These are phyloP conservation scores for Wickerhamiella occidentalis DNA, from an alignment of 805 yeast genomes.

Conservation along the genomic window DNA sequence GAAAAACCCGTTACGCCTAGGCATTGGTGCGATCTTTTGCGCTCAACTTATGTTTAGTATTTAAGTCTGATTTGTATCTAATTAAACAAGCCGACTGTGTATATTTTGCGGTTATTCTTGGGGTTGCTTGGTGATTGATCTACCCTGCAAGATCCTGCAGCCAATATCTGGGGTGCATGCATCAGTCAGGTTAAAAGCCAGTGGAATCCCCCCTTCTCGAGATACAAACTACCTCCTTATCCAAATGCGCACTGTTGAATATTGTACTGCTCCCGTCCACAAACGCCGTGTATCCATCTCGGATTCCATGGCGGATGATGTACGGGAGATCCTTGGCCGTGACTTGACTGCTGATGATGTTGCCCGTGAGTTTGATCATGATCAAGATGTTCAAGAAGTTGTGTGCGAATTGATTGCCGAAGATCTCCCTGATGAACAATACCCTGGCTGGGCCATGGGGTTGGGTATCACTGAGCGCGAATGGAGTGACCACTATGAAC, in stretches of 20 bases:
- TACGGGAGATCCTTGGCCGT: constrained; percentile 15
- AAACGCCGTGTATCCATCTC: constrained; percentile 16
- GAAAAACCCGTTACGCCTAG: neutral
- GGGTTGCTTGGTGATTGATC: neutral
- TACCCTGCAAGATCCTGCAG: neutral
- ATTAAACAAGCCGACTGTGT: too few relatives aligned
- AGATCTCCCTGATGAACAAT: constrained; percentile 14
- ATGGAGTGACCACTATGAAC: constrained; percentile 16
- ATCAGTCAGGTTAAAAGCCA: neutral
- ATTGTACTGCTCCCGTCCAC: constrained; percentile 15
- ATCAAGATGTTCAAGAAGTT: constrained; percentile 13
- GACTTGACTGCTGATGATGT: constrained; percentile 16
- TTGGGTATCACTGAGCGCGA: constrained; percentile 13
- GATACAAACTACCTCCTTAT: too few relatives aligned
- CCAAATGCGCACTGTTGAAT: constrained; percentile 13
- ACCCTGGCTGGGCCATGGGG: constrained; percentile 18
- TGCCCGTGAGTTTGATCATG: constrained; percentile 15
- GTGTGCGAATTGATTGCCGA: constrained; percentile 16
- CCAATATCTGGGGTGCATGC: constrained; percentile 8
- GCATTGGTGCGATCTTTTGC: neutral
- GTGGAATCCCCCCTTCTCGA: too few relatives aligned
- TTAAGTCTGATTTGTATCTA: neutral
- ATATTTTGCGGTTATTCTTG: too few relatives aligned
- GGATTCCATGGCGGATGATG: constrained; percentile 17
- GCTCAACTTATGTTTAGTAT: neutral